Conservation (phyloP, 176 grass and related monocot species). For the Areca catechu region DNA sequence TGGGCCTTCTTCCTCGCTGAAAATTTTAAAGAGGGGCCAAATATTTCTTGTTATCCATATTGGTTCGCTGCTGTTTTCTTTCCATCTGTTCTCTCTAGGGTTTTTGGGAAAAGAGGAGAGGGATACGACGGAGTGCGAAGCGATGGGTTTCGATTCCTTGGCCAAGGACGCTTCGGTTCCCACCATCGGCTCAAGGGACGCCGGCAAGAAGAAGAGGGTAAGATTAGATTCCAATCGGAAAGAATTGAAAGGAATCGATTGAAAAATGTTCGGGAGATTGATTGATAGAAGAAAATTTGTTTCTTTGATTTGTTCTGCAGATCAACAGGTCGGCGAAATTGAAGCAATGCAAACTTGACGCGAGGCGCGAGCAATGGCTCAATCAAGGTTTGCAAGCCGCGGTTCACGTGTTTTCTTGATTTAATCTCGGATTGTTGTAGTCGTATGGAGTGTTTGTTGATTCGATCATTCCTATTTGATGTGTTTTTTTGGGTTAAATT, state of each 20-base stretch:
- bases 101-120: no score
- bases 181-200: slow-evolving; percentile 33
- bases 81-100: no score
- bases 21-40: background rate
- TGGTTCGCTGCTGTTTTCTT: background rate
- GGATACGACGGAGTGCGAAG: no score
- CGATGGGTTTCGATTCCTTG: slow-evolving; percentile 41
- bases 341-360: slow-evolving; percentile 96
- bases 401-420: slow-evolving; percentile 1
- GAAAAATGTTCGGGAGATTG: no score
- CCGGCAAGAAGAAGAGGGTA: slow-evolving; percentile 81
- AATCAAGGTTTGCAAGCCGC: slow-evolving; percentile 43
- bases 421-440: no score
- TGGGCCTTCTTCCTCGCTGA: background rate
- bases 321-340: slow-evolving; percentile 79
- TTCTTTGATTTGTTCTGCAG: slow-evolving; percentile 26
- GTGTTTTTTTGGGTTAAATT: background rate
- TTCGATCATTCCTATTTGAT: background rate
- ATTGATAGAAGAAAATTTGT: background rate
- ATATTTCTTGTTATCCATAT: background rate
- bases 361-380: slow-evolving; percentile 96
- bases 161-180: slow-evolving; percentile 24
- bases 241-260: slow-evolving; percentile 27
- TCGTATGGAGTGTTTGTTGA: no score
- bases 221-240: background rate